A percentile compares a stretch with the other conserved stretches of the same genome.
Conservation (phyloP, 306 rosid species). For the Dryas alaskensis region DNA sequence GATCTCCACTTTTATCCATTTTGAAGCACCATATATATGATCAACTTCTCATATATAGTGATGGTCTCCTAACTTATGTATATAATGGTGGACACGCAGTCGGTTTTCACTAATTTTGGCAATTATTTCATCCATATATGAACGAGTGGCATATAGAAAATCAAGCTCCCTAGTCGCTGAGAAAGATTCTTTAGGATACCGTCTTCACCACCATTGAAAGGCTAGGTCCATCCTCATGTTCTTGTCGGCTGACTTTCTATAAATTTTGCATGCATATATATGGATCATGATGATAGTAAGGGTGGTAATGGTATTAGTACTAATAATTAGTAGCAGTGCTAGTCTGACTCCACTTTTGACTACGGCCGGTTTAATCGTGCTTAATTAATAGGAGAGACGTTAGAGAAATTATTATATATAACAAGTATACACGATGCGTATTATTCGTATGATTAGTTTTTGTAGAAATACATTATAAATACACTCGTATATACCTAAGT, state of each 20-base stretch:
- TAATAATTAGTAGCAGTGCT: no score
- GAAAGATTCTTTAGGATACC: slow-evolving; percentile 39
- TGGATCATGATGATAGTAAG: neutral
- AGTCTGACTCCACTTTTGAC: no score
- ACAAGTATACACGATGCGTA: no score
- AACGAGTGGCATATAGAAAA: neutral
- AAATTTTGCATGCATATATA: neutral
- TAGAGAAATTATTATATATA: no score
- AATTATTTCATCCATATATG: slow-evolving; percentile 22
- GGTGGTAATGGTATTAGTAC: neutral
- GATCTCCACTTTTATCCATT: neutral
- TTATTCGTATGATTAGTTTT: no score
- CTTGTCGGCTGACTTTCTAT: slow-evolving; percentile 4
- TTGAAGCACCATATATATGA: slow-evolving; percentile 1
- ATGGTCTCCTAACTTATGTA: no score
- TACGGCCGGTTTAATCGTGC: no score
- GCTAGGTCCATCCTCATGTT: slow-evolving; percentile 16
- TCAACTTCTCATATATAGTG: neutral
- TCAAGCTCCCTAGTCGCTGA: slow-evolving; percentile 25
- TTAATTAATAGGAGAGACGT: no score
- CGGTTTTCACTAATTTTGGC: slow-evolving; percentile 17
- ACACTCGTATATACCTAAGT: no score
- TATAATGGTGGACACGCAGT: slow-evolving; percentile 18
- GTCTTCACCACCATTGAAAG: slow-evolving; percentile 21
- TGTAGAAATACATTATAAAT: no score